phyloP scores from a whole-genome alignment of 73 alveolate genomes.

The Urostyla sp. region DNA sequence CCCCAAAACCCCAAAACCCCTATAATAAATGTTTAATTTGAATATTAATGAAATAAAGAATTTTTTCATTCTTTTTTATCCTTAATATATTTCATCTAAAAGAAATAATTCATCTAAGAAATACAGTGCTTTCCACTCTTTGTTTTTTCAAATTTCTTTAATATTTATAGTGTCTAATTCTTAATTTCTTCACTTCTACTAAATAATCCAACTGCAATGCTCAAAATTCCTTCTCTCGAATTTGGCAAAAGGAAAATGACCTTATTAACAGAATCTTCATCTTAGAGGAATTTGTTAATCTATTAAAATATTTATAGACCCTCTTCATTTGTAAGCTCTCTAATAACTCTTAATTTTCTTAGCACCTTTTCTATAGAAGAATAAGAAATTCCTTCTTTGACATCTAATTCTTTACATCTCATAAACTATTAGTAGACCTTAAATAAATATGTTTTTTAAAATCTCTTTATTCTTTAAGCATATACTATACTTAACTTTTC shows the following conservation, averaged over 20 bases:
- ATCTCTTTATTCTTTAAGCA: conserved; percentile 22
- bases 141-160: not conserved
- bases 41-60: too few relatives aligned
- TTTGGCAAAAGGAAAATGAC: conserved; percentile 41
- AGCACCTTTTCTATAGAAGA: conserved; percentile 42
- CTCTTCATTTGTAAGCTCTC: conserved; percentile 39
- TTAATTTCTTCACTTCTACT: conserved; percentile 11
- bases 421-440: conserved; percentile 10
- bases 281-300: conserved; percentile 19
- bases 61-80: too few relatives aligned
- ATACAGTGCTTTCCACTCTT: not conserved
- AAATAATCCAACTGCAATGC: conserved; percentile 53
- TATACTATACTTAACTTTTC: conserved; percentile 1
- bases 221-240: conserved; percentile 52
- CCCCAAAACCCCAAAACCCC: too few relatives aligned
- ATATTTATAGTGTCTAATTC: conserved; percentile 33
- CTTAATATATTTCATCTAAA: conserved; percentile 29
- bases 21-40: too few relatives aligned
- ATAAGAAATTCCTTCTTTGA: conserved; percentile 10
- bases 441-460: conserved; percentile 46
- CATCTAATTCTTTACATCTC: conserved; percentile 37
- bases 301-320: not conserved
- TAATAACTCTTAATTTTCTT: conserved; percentile 54
- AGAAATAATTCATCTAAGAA: conserved; percentile 5
- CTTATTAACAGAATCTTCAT: conserved; percentile 51